phyloP scores from a whole-genome alignment of 1,284 basidiomycete genomes.

The Pseudozyma hubeiensis region DNA sequence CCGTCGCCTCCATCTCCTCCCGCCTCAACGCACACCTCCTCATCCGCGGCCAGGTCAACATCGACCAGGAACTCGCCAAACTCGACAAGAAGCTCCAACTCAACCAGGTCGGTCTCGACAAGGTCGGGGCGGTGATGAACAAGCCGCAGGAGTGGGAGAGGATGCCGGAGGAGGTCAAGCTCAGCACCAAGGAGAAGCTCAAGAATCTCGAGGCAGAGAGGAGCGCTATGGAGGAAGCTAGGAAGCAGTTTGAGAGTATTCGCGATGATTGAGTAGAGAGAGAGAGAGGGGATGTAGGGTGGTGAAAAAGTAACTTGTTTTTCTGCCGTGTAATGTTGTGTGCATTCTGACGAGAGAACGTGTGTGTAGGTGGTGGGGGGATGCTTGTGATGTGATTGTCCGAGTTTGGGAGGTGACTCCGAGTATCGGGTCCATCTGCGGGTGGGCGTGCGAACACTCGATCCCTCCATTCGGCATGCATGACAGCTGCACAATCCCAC shows the following conservation, averaged over 20 bases:
- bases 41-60: conserved; percentile 62
- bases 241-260: conserved; percentile 62
- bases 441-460: no score
- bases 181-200: conserved; percentile 54
- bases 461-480: no score
- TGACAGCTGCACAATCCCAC: no score
- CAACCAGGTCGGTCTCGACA: conserved; percentile 53
- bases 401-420: no score
- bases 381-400: no score
- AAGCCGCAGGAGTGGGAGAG: conserved; percentile 60
- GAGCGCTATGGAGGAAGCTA: conserved; percentile 54
- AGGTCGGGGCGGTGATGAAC: conserved; percentile 51
- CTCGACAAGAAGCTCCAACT: conserved; percentile 65
- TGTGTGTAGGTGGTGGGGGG: no score
- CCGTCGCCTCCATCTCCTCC: conserved; percentile 74
- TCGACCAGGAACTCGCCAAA: conserved; percentile 63
- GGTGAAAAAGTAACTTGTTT: background rate
- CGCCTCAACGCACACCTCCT: conserved; percentile 59
- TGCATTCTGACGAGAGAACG: no score
- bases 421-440: no score
- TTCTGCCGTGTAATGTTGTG: no score
- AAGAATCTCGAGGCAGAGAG: conserved; percentile 55
- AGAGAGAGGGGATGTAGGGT: background rate
- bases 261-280: conserved; percentile 26
- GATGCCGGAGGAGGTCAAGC: conserved; percentile 62